Base-by-base conservation (phyloP, 2,329 filamentous ascomycete species). In the Paramyrothecium sp. region DNA sequence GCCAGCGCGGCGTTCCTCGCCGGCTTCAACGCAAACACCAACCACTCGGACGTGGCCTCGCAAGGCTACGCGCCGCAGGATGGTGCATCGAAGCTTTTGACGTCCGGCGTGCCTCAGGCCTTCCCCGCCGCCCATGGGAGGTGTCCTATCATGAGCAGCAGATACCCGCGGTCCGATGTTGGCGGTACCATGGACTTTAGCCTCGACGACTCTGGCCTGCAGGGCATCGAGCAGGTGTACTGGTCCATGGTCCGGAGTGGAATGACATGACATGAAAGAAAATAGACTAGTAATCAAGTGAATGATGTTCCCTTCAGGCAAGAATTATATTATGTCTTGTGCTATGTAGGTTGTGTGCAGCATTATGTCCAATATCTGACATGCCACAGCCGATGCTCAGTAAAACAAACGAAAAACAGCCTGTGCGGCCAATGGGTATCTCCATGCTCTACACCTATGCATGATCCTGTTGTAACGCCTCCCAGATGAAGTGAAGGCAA, bases 201-300 rank as follows among this genome's bases (percentile, higher is more conserved):
- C 10, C 10, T 69, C 1, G 71, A 74, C 17, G 66, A 76, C 22
- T 77, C 75, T 75, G 70, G 71, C 2, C 69, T 78, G 11, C 75
- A 78, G 54, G 73, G 73, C 3, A 69, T 77, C 3, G 75, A 78
- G 54, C 72, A 70, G 13, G 67, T 69, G 2, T 73, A 70, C 44
- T 73, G 71, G 71, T 67, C 68, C 3, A 65, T 72, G 58, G 54
- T 73, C 7, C 13, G 38, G 38, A 44, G n/a, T 44, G 38, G 38
- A 19, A 44, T 44, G n/a, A 44, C 38, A 44, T 19, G 13, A 16
- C 16, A 38, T 38, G 38, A 44, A 7, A 19, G 38, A 16, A 30
- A 10, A 17, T 16, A 44, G 4, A 44, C n/a, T 7, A 44, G 26
- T 10, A 30, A 30, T 30, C 26, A 30, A 10, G n/a, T n/a, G n/a